Base-by-base conservation (phyloP, 108 stramenopile genomes). In the Conticribra guillardii region DNA sequence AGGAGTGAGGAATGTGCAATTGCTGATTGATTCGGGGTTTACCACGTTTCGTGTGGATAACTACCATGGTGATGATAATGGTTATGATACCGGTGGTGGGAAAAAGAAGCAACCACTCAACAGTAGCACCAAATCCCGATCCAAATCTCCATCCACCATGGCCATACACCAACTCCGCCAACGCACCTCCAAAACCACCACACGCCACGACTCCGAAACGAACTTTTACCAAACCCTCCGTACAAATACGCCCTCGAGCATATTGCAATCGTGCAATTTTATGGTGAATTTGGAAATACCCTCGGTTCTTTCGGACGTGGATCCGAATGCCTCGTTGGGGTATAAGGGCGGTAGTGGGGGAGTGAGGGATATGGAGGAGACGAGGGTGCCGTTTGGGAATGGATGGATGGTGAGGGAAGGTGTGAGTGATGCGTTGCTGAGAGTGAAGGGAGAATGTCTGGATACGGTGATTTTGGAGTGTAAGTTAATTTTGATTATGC, bases 11-110 rank as follows among this genome's bases (percentile, higher is more conserved):
- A 64, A 75, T 37, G 46, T 28, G 51, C 91, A 92, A 57, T 56
- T 72, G 19, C 69, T 77, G 48, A 71, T 92, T 37, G 91, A 92
- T 59, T 72, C 83, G n/a, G 91, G 91, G 9, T 85, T 92, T 52
- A 82, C 75, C 30, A 78, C 87, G 9, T 89, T 92, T 69, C 17
- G 62, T 19, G 34, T 77, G 16, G 54, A 61, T 15, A 45, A 71
- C 24, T 45, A 37, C 37, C 48, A 22, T 58, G 46, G 28, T 19
- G 50, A 33, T 24, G 47, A 23, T 5, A 29, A 48, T 23, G 28
- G 61, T 17, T 18, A 51, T 18, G 50, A 18, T 18, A 63, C 21
- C 19, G 14, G n/a, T n/a, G n/a, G n/a, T n/a, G n/a, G n/a, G n/a
- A n/a, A n/a, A n/a, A n/a, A n/a, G n/a, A n/a, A n/a, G n/a, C n/a